A percentile compares a stretch with the other conserved stretches of the same genome.
phyloP scores from a whole-genome alignment of 148 eudicot genomes.

The Nepenthes mirabilis region DNA sequence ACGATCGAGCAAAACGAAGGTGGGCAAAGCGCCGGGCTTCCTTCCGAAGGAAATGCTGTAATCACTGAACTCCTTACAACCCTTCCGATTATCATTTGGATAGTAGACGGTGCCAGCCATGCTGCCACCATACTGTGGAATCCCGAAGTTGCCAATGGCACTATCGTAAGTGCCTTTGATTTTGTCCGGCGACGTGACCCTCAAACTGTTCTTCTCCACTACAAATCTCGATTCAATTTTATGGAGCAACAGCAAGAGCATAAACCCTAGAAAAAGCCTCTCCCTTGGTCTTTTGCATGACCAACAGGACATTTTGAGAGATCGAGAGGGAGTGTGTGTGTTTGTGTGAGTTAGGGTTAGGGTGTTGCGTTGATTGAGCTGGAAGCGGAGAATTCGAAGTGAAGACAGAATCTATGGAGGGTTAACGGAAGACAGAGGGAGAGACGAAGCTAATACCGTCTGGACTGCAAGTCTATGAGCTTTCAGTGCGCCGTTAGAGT shows the following conservation, averaged over 20 bases:
- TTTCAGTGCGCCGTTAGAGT: no score
- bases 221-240: conserved; percentile 46
- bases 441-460: no score
- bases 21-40: conserved; percentile 78
- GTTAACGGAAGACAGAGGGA: no score
- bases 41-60: conserved; percentile 52
- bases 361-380: no score
- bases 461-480: no score
- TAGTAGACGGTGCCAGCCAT: conserved; percentile 74
- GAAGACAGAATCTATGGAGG: no score
- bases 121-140: conserved; percentile 83
- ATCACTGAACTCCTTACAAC: conserved; percentile 47
- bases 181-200: conserved; percentile 55
- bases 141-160: conserved; percentile 92
- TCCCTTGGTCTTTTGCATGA: no score
- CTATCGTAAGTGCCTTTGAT: conserved; percentile 66
- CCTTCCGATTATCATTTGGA: conserved; percentile 70
- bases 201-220: conserved; percentile 85
- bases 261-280: conserved; percentile 29
- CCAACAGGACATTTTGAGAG: no score
- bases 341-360: no score
- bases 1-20: conserved; percentile 74
- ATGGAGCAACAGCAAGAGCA: conserved; percentile 12
- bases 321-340: neutral
- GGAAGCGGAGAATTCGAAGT: no score